Conservation (phyloP, 73 alveolate genomes). For the Symbiodinium pilosum region DNA sequence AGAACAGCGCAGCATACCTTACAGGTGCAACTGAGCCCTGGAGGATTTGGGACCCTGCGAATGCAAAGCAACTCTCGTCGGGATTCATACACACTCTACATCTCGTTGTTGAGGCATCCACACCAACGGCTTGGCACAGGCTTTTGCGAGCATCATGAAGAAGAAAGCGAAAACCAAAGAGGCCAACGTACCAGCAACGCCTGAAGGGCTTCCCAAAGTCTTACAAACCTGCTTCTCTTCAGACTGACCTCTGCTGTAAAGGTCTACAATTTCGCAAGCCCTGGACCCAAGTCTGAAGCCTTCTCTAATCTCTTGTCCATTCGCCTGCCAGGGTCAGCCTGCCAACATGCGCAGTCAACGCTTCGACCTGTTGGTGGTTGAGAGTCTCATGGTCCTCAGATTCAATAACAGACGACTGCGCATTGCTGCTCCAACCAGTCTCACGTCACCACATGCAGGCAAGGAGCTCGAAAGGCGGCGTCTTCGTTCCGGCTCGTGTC, state of each 20-base stretch:
- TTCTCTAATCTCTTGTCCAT: no score
- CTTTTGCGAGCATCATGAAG: constrained; percentile 36
- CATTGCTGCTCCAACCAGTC: neutral
- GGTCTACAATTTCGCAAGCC: no score
- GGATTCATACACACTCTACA: no score
- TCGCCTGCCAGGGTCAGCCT: neutral
- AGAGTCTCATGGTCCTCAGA: neutral
- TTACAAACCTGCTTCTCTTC: no score
- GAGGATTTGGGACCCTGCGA: no score
- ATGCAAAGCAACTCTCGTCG: no score
- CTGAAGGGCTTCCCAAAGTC: neutral
- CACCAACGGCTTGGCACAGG: constrained; percentile 58
- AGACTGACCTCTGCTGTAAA: no score
- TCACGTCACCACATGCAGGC: neutral
- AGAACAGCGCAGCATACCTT: neutral
- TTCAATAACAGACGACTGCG: neutral
- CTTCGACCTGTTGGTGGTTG: neutral
- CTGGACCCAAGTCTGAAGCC: no score
- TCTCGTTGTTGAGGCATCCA: no score
- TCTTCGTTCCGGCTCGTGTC: constrained; percentile 7
- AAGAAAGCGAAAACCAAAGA: constrained; percentile 37
- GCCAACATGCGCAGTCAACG: neutral
- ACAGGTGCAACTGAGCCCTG: neutral
- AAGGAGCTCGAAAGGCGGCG: neutral
- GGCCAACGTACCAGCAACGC: constrained; percentile 31